phyloP scores from a whole-genome alignment of 139 green algal genomes.

The Tetradesmus obliquus region DNA sequence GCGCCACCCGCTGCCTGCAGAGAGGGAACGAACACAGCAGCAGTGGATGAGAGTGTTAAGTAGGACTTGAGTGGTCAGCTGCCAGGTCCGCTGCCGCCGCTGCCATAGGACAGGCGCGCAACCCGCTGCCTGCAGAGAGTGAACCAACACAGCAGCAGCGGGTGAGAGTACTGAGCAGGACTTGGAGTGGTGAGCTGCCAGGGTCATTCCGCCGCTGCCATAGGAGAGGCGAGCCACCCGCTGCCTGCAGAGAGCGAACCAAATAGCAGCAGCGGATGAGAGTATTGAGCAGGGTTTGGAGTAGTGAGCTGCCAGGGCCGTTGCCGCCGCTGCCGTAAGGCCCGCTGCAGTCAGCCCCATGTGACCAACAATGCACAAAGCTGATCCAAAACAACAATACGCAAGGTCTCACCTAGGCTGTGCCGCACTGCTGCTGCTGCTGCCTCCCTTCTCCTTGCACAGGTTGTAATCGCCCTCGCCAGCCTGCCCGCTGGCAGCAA shows the following conservation, averaged over 20 bases:
- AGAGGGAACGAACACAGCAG: too few relatives aligned
- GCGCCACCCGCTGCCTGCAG: too few relatives aligned
- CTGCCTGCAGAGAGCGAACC: background rate
- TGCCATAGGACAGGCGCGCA: background rate
- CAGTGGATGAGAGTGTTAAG: too few relatives aligned
- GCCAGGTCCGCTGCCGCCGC: too few relatives aligned
- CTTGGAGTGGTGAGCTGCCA: background rate
- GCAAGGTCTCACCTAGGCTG: background rate
- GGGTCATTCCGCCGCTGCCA: too few relatives aligned
- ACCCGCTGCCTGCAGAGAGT: background rate
- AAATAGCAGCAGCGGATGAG: background rate
- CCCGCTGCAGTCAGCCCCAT: too few relatives aligned
- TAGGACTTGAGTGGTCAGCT: too few relatives aligned
- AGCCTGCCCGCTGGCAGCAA: background rate
- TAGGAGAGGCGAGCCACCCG: background rate
- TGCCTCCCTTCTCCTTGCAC: constrained; percentile 4
- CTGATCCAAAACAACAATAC: too few relatives aligned
- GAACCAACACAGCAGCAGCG: background rate
- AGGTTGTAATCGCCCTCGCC: constrained; percentile 37
- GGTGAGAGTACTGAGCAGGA: background rate
- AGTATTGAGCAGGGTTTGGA: background rate
- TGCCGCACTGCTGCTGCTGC: background rate
- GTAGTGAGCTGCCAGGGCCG: background rate
- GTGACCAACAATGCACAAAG: too few relatives aligned
- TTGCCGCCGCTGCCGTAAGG: too few relatives aligned